phyloP scores from a whole-genome alignment of 257 asterid species.

The Nemophila menziesii region DNA sequence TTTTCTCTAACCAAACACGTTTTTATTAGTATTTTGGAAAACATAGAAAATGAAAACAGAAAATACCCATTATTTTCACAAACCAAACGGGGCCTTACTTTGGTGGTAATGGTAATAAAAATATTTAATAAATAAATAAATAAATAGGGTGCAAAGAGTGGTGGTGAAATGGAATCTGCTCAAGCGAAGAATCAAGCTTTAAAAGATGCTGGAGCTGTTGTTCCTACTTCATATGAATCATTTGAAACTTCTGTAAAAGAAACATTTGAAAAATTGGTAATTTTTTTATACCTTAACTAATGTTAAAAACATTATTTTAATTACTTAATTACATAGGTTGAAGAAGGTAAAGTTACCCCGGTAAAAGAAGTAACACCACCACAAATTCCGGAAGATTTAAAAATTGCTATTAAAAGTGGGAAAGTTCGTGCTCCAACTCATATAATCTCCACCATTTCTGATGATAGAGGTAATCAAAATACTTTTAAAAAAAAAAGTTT shows the following conservation, averaged over 20 bases:
- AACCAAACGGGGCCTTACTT: too few relatives aligned
- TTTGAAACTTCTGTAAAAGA: conserved; percentile 79
- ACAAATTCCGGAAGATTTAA: conserved; percentile 97
- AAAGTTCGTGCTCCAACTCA: conserved; percentile 99
- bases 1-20: too few relatives aligned
- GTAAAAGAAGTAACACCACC: conserved; percentile 86
- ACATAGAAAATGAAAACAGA: too few relatives aligned
- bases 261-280: conserved; percentile 65
- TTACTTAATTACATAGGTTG: conserved; percentile 38
- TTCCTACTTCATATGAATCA: conserved; percentile 96
- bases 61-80: too few relatives aligned
- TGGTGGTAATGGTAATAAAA: too few relatives aligned
- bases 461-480: conserved; percentile 64
- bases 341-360: conserved; percentile 59
- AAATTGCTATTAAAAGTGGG: conserved; percentile 81
- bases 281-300: conserved; percentile 6
- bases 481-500: too few relatives aligned
- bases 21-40: too few relatives aligned
- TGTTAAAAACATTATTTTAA: conserved; percentile 1
- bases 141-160: conserved; percentile 97
- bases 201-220: conserved; percentile 87
- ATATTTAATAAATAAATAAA: too few relatives aligned
- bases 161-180: conserved; percentile 98
- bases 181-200: conserved; percentile 98
- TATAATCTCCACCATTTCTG: conserved; percentile 93